Evolutionary conservation across 768 basidiomycete genomes (phyloP).

Genomic region (Macrolepiota albuminosa): DNA sequence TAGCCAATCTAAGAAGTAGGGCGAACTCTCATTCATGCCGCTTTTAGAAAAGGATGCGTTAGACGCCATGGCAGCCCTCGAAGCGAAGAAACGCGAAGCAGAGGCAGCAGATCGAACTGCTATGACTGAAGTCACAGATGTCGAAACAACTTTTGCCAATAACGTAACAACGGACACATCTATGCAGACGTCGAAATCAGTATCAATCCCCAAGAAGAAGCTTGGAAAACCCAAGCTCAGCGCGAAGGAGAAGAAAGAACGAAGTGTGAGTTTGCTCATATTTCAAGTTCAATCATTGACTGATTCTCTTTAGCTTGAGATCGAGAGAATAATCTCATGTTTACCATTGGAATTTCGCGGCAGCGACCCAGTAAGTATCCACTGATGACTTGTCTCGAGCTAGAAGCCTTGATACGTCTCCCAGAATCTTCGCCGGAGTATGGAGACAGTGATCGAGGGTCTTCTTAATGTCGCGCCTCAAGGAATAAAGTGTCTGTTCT

Average conservation of each 20-base stretch:
- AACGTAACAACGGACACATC: constrained; percentile 36
- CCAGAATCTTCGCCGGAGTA: constrained; percentile 68
- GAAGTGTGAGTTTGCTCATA: constrained; percentile 43
- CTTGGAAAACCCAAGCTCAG: constrained; percentile 61
- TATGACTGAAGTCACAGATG: constrained; percentile 35
- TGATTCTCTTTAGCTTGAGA: constrained; percentile 38
- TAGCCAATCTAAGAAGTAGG: constrained; percentile 21
- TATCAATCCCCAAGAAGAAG: constrained; percentile 46
- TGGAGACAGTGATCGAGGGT: constrained; percentile 76
- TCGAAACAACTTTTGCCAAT: constrained; percentile 34
- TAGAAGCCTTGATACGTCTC: not conserved
- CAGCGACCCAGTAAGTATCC: constrained; percentile 66
- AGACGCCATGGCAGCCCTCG: constrained; percentile 49
- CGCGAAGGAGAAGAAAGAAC: constrained; percentile 81
- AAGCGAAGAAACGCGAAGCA: constrained; percentile 33
- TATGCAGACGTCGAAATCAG: constrained; percentile 29
- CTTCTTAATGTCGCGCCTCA: constrained; percentile 60
- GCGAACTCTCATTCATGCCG: not conserved
- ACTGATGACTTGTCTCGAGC: not conserved
- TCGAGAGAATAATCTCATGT: constrained; percentile 69
- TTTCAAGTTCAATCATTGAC: not conserved
- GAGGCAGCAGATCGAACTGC: constrained; percentile 34
- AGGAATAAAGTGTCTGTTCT: constrained; percentile 57
- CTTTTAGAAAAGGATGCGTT: constrained; percentile 54
- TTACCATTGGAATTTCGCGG: constrained; percentile 91